These are phyloP conservation scores for Hanseniaspora nectarophila DNA, from an alignment of 805 yeast species.

Conservation along the genomic window DNA sequence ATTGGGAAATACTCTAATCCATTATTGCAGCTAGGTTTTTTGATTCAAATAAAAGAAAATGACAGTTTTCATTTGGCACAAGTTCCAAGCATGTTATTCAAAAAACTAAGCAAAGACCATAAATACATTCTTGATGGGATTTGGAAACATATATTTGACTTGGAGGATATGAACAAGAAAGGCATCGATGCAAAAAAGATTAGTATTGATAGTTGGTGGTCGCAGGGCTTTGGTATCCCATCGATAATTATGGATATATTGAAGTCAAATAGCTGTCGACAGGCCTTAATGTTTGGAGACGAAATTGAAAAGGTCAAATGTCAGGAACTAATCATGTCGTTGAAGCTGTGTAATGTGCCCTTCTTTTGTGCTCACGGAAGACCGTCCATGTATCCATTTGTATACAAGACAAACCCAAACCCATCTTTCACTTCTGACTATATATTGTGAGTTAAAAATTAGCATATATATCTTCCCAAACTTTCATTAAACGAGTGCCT, in stretches of 20 bases:
- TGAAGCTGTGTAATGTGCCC: constrained; percentile 46
- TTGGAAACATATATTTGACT: constrained; percentile 36
- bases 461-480: not conserved
- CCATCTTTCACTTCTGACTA: not conserved
- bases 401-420: not conserved
- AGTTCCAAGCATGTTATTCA: constrained; percentile 35
- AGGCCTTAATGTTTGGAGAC: constrained; percentile 64
- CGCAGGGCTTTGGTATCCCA: constrained; percentile 37
- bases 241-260: constrained; percentile 37
- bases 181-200: not conserved
- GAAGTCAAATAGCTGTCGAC: constrained; percentile 54
- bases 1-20: constrained; percentile 24
- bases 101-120: constrained; percentile 26
- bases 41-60: constrained; percentile 17
- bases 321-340: constrained; percentile 30
- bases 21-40: constrained; percentile 38
- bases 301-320: constrained; percentile 36
- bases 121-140: constrained; percentile 31
- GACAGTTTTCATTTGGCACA: constrained; percentile 28
- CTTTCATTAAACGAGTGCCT: not conserved
- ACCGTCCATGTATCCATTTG: constrained; percentile 53
- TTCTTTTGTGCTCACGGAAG: constrained; percentile 82
- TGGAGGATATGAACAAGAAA: constrained; percentile 26
- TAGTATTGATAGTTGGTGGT: constrained; percentile 30
- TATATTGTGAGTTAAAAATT: not conserved